Evolutionary conservation across 768 basidiomycete genomes (phyloP).

Genomic region (Mycena belliarum): DNA sequence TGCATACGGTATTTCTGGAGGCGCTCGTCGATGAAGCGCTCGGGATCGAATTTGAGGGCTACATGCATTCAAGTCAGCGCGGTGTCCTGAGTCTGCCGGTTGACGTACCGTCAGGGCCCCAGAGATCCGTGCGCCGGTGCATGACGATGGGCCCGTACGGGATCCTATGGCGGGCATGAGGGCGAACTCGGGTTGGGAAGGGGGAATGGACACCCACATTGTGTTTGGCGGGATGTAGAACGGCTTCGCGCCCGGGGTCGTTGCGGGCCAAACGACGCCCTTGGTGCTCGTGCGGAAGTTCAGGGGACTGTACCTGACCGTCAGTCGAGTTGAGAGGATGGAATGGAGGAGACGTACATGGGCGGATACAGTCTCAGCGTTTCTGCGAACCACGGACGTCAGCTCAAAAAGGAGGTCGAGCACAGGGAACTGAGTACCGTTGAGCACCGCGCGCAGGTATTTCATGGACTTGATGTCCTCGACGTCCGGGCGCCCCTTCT

Average conservation of each 20-base stretch:
- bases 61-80: too few relatives aligned
- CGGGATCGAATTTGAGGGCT: constrained; percentile 59
- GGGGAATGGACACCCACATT: too few relatives aligned
- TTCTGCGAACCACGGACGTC: constrained; percentile 32
- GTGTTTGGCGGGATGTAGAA: too few relatives aligned
- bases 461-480: constrained; percentile 40
- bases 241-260: too few relatives aligned
- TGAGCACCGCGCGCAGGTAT: constrained; percentile 42
- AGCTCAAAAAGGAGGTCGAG: too few relatives aligned
- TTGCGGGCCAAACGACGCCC: too few relatives aligned
- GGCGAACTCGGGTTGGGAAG: too few relatives aligned
- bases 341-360: constrained; percentile 36
- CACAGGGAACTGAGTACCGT: background rate
- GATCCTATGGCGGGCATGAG: constrained; percentile 29
- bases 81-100: too few relatives aligned
- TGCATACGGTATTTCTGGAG: constrained; percentile 52
- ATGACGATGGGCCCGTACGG: constrained; percentile 33
- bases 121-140: constrained; percentile 63
- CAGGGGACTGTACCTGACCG: too few relatives aligned
- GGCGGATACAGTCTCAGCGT: constrained; percentile 55
- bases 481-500: constrained; percentile 30
- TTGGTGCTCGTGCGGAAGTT: too few relatives aligned
- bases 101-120: constrained; percentile 57
- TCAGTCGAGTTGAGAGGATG: too few relatives aligned
- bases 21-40: constrained; percentile 66